These are phyloP conservation scores for Coniochaeta ligniaria DNA, from an alignment of 2,329 filamentous ascomycete genomes.

Conservation along the genomic window DNA sequence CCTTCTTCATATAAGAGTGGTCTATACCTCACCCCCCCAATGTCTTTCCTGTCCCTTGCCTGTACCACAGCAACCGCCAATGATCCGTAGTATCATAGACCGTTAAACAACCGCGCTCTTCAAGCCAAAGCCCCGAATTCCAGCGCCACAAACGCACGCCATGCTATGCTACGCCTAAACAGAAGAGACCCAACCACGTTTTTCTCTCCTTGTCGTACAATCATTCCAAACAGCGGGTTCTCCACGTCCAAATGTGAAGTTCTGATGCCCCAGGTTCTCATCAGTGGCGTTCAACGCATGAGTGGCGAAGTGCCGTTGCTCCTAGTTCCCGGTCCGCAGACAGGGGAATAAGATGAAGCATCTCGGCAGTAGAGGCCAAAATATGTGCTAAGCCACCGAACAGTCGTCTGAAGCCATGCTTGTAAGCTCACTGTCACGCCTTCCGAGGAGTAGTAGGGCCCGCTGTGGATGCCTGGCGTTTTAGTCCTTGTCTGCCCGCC, in stretches of 20 bases:
- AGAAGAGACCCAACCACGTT: background rate
- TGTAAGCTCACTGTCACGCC: background rate
- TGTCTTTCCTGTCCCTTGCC: background rate
- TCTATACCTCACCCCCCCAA: background rate
- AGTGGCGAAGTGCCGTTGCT: background rate
- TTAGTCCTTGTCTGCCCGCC: background rate
- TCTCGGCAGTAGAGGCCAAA: background rate
- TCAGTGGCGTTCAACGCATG: background rate
- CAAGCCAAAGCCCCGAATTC: background rate
- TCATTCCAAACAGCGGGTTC: background rate
- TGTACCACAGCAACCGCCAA: background rate
- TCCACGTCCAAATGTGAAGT: no score
- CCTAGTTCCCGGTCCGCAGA: background rate
- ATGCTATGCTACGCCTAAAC: background rate
- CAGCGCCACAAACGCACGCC: background rate
- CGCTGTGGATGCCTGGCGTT: background rate
- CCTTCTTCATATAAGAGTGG: background rate
- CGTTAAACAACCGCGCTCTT: background rate
- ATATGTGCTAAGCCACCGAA: background rate
- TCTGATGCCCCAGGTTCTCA: background rate
- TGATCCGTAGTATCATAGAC: background rate
- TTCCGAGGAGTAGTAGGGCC: background rate
- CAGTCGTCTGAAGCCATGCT: background rate
- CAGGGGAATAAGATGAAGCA: background rate
- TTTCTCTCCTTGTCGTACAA: background rate